Evolutionary conservation across 148 eudicot genomes (phyloP), one percentile per base, ranked within the genome.

Genomic region (Dianthus caryophyllus): DNA sequence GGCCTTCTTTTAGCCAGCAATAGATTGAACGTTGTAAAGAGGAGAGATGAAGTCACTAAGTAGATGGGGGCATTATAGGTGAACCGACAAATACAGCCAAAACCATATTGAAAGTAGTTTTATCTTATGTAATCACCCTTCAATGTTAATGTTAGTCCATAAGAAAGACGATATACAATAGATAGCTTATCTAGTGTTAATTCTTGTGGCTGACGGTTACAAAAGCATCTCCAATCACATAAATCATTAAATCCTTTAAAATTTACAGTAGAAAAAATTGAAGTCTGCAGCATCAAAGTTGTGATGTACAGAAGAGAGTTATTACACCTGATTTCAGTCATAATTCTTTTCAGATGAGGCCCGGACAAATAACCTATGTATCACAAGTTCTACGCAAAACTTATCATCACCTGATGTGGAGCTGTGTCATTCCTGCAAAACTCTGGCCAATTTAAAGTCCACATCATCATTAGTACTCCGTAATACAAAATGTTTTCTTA

Each of bases 361-460:
- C 62, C 38, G 56, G 38, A 52, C 9, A 27, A 21, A 48, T 49
- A 57, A 66, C 61, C 24, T 38, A 65, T 73, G 64, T 73, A 60
- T 61, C 55, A 43, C 61, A 27, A 27, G 2, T 61, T 51, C 29
- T 30, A 44, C 69, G 43, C 69, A 51, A 73, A 7, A 49, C 43
- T 41, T 41, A 21, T 41, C 38, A 67, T 39, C 43, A 66, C 67
- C 67, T 51, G 36, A 24, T 48, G 55, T 46, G 44, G 59, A 69
- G 64, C 57, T 29, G 24, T n/a, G 31, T 61, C 63, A 38, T 22
- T 68, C 77, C 77, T 74, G 77, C 58, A 68, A 60, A 61, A 9
- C 18, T 67, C 60, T 24, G 1, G 18, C 38, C 68, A 50, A 26
- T 41, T 30, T 30, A 31, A 9, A 36, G 22, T 66, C 64, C 67